These are phyloP conservation scores for Cladophialophora immunda DNA, from an alignment of 2,329 filamentous ascomycete species.

Conservation along the genomic window DNA sequence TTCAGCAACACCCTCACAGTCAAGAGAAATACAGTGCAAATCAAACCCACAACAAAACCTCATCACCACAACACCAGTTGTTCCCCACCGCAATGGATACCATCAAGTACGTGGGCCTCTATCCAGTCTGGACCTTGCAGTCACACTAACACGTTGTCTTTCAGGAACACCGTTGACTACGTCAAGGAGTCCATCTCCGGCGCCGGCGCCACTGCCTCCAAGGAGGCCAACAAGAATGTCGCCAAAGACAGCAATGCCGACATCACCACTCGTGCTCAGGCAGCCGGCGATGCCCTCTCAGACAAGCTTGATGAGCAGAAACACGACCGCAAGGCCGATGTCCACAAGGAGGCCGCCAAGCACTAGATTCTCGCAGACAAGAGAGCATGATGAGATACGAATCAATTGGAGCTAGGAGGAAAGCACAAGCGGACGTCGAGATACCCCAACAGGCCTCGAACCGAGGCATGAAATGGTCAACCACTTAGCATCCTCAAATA, in stretches of 20 bases:
- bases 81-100: conserved; percentile 38
- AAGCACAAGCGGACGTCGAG: conserved; percentile 2
- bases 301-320: conserved; percentile 63
- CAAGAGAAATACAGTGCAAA: not conserved
- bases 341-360: conserved; percentile 41
- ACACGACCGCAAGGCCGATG: conserved; percentile 41
- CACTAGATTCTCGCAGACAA: conserved; percentile 33
- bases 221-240: conserved; percentile 74
- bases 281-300: conserved; percentile 59
- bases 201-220: conserved; percentile 64
- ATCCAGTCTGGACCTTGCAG: not conserved
- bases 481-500: not conserved
- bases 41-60: conserved; percentile 5
- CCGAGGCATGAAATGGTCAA: not conserved
- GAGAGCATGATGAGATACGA: not conserved
- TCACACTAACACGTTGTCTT: conserved; percentile 5
- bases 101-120: conserved; percentile 36
- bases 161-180: conserved; percentile 72
- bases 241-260: conserved; percentile 67
- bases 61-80: conserved; percentile 10
- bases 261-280: conserved; percentile 63
- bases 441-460: conserved; percentile 12
- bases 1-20: not conserved
- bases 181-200: conserved; percentile 71
- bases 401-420: not conserved